These are phyloP conservation scores for Euphorbia schlechtendalii DNA, from an alignment of 441 rosid genomes.

Conservation along the genomic window DNA sequence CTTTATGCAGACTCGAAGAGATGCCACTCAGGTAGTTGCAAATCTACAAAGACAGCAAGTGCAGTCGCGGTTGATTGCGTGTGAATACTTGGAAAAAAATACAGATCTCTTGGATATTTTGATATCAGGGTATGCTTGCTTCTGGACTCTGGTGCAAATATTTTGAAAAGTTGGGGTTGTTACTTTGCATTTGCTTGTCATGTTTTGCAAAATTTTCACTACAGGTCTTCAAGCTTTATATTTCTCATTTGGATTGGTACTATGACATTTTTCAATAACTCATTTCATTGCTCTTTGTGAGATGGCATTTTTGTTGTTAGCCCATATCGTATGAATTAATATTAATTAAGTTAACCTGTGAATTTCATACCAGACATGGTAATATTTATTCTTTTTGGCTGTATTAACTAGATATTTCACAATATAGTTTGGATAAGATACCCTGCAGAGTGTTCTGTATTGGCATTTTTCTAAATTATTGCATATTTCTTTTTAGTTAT, in stretches of 20 bases:
- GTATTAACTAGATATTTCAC: not conserved
- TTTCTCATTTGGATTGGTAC: not conserved
- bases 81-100: constrained; percentile 77
- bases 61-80: constrained; percentile 75
- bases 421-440: not conserved
- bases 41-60: constrained; percentile 95
- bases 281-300: not conserved
- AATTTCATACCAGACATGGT: not conserved
- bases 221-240: constrained; percentile 3
- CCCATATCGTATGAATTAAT: not conserved
- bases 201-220: not conserved
- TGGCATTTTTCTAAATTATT: constrained; percentile 18
- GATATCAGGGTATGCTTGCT: constrained; percentile 57
- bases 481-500: constrained; percentile 41
- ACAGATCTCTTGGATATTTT: constrained; percentile 75
- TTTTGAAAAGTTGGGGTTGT: constrained; percentile 3
- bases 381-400: not conserved
- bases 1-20: constrained; percentile 71
- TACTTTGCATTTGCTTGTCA: not conserved
- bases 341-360: not conserved
- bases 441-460: no score
- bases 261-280: constrained; percentile 1
- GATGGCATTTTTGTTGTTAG: not conserved
- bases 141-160: not conserved
- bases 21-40: constrained; percentile 96